Evolutionary conservation across 2,329 filamentous ascomycete genomes (phyloP).

Genomic region (Penicillium brevicompactum): DNA sequence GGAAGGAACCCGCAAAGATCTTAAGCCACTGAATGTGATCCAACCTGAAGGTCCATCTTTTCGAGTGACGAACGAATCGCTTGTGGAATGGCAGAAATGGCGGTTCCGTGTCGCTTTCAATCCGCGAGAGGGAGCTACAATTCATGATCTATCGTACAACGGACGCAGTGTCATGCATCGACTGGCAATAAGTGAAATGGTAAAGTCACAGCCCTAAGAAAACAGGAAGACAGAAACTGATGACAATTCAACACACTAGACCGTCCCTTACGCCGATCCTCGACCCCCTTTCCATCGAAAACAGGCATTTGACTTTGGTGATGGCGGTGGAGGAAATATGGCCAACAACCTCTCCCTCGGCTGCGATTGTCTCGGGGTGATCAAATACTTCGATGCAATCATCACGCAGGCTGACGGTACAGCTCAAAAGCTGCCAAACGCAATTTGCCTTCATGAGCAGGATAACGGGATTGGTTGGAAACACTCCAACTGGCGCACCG

Average conservation of each 20-base stretch:
- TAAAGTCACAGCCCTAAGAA: constrained; percentile 23
- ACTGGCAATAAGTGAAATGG: constrained; percentile 69
- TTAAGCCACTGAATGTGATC: constrained; percentile 72
- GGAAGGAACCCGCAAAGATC: constrained; percentile 48
- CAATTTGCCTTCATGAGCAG: constrained; percentile 67
- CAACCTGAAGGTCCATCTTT: constrained; percentile 73
- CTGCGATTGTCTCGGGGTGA: constrained; percentile 60
- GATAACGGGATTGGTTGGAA: constrained; percentile 69
- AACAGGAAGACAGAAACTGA: constrained; percentile 1
- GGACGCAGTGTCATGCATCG: constrained; percentile 67
- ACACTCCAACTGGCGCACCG: constrained; percentile 69
- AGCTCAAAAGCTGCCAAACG: constrained; percentile 60
- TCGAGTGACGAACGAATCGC: constrained; percentile 43
- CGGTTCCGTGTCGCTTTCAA: constrained; percentile 63
- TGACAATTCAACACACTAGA: constrained; percentile 14
- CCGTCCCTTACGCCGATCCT: constrained; percentile 67
- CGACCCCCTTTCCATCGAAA: constrained; percentile 68
- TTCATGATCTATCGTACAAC: constrained; percentile 71
- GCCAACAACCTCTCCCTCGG: constrained; percentile 65
- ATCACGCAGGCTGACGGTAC: constrained; percentile 58
- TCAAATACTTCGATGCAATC: constrained; percentile 66
- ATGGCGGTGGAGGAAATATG: constrained; percentile 66
- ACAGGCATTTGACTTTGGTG: constrained; percentile 72
- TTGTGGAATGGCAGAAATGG: constrained; percentile 67
- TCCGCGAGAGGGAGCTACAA: constrained; percentile 66